These are phyloP conservation scores for Desmodesmus armatus DNA, from an alignment of 139 green algal genomes.

Conservation along the genomic window DNA sequence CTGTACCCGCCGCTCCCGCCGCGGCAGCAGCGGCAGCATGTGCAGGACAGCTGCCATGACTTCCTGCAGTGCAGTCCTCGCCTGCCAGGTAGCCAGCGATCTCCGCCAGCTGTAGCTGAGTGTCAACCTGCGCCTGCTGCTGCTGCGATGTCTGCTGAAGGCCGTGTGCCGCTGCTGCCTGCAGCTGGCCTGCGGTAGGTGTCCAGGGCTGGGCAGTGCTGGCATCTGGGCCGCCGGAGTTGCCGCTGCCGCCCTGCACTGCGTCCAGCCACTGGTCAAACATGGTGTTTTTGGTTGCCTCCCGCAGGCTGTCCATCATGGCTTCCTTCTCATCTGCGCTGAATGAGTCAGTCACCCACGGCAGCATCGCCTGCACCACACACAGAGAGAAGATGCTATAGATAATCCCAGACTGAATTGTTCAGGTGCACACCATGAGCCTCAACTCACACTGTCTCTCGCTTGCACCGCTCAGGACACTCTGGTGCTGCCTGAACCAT, in stretches of 20 bases:
- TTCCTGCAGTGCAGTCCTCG: too few species aligned
- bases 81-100: too few species aligned
- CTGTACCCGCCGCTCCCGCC: neutral
- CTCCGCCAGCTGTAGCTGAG: neutral
- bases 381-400: too few species aligned
- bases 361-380: slow-evolving; percentile 82
- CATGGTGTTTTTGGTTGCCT: slow-evolving; percentile 90
- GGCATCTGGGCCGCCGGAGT: neutral
- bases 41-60: slow-evolving; percentile 36
- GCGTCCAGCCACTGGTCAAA: slow-evolving; percentile 96
- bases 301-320: slow-evolving; percentile 86
- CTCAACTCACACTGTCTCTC: neutral
- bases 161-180: neutral
- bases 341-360: slow-evolving; percentile 91
- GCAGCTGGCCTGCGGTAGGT: too few species aligned
- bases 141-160: neutral
- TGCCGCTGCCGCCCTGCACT: slow-evolving; percentile 35
- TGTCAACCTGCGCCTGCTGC: slow-evolving; percentile 31
- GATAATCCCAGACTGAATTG: too few species aligned
- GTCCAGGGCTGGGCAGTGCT: too few species aligned
- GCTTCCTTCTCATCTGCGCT: slow-evolving; percentile 77
- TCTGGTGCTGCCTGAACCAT: too few species aligned
- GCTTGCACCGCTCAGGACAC: too few species aligned
- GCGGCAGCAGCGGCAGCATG: neutral
- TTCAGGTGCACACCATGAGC: too few species aligned